Conservation (phyloP, 1,284 basidiomycete species). For the Ceratobasidium sp. region DNA sequence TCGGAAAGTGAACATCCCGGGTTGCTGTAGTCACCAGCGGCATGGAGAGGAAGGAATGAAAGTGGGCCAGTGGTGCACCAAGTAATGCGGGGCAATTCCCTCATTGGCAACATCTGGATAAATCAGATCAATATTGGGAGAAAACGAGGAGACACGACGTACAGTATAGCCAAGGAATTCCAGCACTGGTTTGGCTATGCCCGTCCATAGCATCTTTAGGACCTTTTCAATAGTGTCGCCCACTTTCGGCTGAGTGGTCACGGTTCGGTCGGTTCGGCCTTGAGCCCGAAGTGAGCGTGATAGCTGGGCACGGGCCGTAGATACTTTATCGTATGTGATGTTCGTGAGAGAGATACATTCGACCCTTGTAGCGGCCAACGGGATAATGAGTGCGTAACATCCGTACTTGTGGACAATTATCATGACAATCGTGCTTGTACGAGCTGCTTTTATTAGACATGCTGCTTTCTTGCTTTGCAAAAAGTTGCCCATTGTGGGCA, state of each 20-base stretch:
- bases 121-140: neutral
- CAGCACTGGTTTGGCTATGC: slow-evolving; percentile 40
- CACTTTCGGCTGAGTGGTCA: neutral
- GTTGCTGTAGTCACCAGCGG: slow-evolving; percentile 52
- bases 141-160: slow-evolving; percentile 4
- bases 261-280: neutral
- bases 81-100: slow-evolving; percentile 51
- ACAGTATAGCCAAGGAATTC: slow-evolving; percentile 8
- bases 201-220: slow-evolving; percentile 37
- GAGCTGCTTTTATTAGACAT: neutral
- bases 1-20: slow-evolving; percentile 45
- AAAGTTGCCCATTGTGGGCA: neutral
- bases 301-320: neutral
- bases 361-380: neutral
- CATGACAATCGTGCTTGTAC: neutral
- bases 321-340: neutral
- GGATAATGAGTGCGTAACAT: neutral
- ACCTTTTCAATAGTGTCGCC: slow-evolving; percentile 9
- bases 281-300: neutral
- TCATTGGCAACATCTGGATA: neutral
- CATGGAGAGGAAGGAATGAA: slow-evolving; percentile 57
- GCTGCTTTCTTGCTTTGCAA: neutral
- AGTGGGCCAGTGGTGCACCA: slow-evolving; percentile 58
- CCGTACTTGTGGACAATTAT: neutral
- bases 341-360: neutral